Evolutionary conservation across 2,329 filamentous ascomycete genomes (phyloP).

Genomic region (Penicillium sumatraense): DNA sequence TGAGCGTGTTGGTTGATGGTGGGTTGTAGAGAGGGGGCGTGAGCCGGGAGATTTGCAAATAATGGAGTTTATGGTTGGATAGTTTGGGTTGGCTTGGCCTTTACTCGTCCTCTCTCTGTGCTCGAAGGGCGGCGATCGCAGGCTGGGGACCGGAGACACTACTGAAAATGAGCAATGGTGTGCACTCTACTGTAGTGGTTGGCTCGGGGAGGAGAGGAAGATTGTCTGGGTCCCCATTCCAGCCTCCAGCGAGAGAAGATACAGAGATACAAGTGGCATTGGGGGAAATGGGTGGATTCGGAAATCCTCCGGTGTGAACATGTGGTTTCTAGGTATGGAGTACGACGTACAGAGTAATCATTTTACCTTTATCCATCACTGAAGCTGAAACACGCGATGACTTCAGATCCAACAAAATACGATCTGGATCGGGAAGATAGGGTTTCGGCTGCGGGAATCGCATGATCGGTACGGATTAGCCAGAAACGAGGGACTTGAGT

Average conservation of each 20-base stretch:
- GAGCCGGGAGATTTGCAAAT: constrained; percentile 17
- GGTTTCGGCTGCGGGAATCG: constrained; percentile 14
- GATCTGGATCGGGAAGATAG: constrained; percentile 9
- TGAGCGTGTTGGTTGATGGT: not conserved
- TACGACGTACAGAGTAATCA: no score
- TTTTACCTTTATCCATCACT: not conserved
- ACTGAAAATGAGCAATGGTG: not conserved
- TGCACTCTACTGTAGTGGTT: not conserved
- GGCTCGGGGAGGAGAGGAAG: not conserved
- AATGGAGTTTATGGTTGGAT: constrained; percentile 7
- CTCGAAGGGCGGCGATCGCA: not conserved
- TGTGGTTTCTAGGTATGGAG: no score
- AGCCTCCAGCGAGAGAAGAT: not conserved
- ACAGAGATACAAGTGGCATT: no score
- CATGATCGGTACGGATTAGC: not conserved
- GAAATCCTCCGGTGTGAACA: not conserved
- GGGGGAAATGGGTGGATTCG: not conserved
- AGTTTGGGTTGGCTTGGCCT: not conserved
- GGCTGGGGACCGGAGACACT: no score
- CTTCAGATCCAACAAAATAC: constrained; percentile 1
- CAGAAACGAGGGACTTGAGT: not conserved
- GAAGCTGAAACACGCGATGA: constrained; percentile 4
- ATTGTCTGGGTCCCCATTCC: not conserved
- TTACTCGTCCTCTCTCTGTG: not conserved
- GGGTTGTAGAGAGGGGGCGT: not conserved